Evolutionary conservation across 768 basidiomycete genomes (phyloP).

Genomic region (Trametes villosa): DNA sequence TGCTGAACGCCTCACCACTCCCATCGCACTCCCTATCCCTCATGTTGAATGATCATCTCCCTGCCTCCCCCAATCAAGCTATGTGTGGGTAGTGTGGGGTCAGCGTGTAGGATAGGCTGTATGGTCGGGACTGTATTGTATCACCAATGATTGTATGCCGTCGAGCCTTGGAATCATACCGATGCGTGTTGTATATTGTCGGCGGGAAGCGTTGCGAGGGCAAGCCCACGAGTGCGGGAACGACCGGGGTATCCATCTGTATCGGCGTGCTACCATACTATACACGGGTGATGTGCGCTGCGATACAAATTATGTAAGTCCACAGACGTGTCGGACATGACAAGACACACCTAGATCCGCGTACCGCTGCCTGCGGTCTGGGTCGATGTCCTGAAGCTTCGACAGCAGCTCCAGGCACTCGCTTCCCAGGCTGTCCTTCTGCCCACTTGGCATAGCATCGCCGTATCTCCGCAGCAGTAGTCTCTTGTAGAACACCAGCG

Average conservation of each 20-base stretch:
- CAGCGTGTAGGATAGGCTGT: slow-evolving; percentile 6
- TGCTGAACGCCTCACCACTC: slow-evolving; percentile 45
- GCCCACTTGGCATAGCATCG: slow-evolving; percentile 37
- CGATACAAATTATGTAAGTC: neutral
- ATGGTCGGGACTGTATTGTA: slow-evolving; percentile 1
- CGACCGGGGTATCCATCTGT: too few species aligned
- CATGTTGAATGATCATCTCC: neutral
- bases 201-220: neutral
- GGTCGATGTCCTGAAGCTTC: slow-evolving; percentile 68
- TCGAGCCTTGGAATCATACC: neutral
- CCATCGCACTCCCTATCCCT: neutral
- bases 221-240: too few species aligned
- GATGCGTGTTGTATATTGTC: neutral
- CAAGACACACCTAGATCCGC: slow-evolving; percentile 57
- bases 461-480: slow-evolving; percentile 60
- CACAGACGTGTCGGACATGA: neutral
- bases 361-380: slow-evolving; percentile 68
- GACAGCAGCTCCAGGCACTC: slow-evolving; percentile 56
- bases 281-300: neutral
- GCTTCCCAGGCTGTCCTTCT: slow-evolving; percentile 35
- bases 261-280: neutral
- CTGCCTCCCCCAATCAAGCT: neutral
- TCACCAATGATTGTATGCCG: neutral
- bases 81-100: neutral
- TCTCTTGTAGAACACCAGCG: slow-evolving; percentile 81